Evolutionary conservation across 345 rosid species (phyloP).

Genomic region (Luvunga scandens): DNA sequence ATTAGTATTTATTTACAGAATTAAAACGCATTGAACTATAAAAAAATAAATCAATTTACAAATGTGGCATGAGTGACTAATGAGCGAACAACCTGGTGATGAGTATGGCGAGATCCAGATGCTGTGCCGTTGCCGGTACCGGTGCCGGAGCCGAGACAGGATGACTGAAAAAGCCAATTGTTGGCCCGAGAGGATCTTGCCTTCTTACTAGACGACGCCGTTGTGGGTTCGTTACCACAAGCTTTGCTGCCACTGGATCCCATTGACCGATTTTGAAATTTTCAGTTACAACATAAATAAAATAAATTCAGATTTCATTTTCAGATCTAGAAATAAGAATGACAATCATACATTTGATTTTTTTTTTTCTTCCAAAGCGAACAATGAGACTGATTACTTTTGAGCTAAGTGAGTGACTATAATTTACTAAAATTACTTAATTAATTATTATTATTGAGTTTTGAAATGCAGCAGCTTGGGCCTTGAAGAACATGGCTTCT

Average conservation of each 20-base stretch:
- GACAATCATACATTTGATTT: background rate
- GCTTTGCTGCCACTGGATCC: conserved; percentile 82
- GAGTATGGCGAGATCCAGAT: conserved; percentile 52
- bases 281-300: background rate
- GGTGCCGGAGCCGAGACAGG: conserved; percentile 41
- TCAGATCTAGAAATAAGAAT: conserved; percentile 1
- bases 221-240: conserved; percentile 29
- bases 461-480: background rate
- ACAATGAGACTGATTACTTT: background rate
- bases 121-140: conserved; percentile 31
- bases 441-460: background rate
- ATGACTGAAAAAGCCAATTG: conserved; percentile 59
- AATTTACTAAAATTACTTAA: background rate
- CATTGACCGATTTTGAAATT: conserved; percentile 26
- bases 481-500: background rate
- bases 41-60: background rate
- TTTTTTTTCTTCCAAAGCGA: too few species aligned
- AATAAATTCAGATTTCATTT: background rate
- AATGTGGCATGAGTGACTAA: background rate
- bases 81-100: conserved; percentile 37
- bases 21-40: background rate
- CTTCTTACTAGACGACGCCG: conserved; percentile 27
- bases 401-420: background rate
- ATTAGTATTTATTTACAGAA: background rate
- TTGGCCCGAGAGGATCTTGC: conserved; percentile 43